Evolutionary conservation across 2,329 filamentous ascomycete genomes (phyloP), one percentile per base, ranked within the genome.

Genomic region (Lecanicillium sp.): DNA sequence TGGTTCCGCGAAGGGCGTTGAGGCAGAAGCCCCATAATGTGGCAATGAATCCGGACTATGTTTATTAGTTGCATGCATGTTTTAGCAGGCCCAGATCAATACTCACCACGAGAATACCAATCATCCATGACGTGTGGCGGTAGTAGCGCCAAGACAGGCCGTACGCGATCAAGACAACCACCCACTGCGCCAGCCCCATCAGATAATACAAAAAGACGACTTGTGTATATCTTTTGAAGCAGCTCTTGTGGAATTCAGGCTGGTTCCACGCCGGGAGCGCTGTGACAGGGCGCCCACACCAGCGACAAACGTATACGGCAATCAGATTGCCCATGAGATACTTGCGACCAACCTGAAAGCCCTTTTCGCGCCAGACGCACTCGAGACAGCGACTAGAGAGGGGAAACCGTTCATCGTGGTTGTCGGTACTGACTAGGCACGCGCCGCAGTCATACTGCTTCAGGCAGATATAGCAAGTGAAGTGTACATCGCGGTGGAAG

Each of bases 401-500:
- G 4, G 70, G 69, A 32, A 64, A 69, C 19, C 60, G 58, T 3
- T 54, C 54, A 43, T 66, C 58, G 26, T 51, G 47, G 12, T 52
- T 52, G 19, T 59, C 58, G 17, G 64, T 60, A 29, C 60, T 56
- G 24, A 73, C 57, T 10, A 73, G 59, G 11, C 49, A 48, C 4
- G 54, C 48, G n/a, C 64, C 60, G 8, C 52, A 50, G 1, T 59
- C 58, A 38, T 66, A 61, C 49, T 63, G 59, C n/a, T 51, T 50
- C 19, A 73, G 61, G 51, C 71, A 74, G 3, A 56, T 49, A 51
- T 60, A 62, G 59, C 71, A 74, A 41, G 70, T 68, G n/a, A 59
- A 59, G 7, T 67, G 58, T 20, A 72, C 55, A 47, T 46, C 54
- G 23, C 36, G 55, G 44, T 54, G 52, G 21, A 66, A 59, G n/a